phyloP scores from a whole-genome alignment of 2,329 filamentous ascomycete species.

The Fusarium chuoi region DNA sequence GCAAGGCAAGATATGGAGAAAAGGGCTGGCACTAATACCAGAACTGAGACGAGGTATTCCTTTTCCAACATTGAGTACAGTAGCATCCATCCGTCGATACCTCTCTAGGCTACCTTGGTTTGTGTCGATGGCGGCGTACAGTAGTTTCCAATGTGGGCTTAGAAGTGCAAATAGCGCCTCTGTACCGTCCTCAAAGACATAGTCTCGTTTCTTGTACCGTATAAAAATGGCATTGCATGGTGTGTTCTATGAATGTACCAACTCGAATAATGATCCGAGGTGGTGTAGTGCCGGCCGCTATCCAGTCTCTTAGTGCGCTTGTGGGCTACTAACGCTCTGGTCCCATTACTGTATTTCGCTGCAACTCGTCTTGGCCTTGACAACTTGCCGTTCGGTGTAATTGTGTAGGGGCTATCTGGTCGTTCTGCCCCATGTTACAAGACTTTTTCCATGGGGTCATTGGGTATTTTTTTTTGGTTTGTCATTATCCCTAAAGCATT shows the following conservation, averaged over 20 bases:
- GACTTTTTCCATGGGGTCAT: conserved; percentile 12
- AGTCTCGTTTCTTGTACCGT: background rate
- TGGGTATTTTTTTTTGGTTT: background rate
- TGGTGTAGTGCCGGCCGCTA: conserved; percentile 27
- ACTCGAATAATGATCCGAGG: conserved; percentile 25
- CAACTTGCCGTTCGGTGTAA: background rate
- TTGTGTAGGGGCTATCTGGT: conserved; percentile 9
- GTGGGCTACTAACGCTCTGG: conserved; percentile 4
- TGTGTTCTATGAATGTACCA: conserved; percentile 9
- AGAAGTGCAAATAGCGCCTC: background rate
- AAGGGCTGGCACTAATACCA: conserved; percentile 40
- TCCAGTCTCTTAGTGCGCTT: conserved; percentile 23
- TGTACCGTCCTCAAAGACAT: conserved; percentile 2
- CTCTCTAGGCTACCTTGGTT: conserved; percentile 8
- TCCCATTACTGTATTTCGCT: conserved; percentile 15
- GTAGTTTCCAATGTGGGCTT: conserved; percentile 24
- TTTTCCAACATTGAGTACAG: conserved; percentile 12
- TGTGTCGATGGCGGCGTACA: conserved; percentile 27
- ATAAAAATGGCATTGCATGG: conserved; percentile 9
- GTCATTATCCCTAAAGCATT: conserved; percentile 4
- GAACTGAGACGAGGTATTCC: conserved; percentile 25
- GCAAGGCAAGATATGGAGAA: conserved; percentile 36
- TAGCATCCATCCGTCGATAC: conserved; percentile 4
- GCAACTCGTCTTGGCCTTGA: background rate
- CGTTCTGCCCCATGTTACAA: conserved; percentile 10